Evolutionary conservation across 371 early-diverging fungal genomes (phyloP).

Genomic region (Mucor mucedo): DNA sequence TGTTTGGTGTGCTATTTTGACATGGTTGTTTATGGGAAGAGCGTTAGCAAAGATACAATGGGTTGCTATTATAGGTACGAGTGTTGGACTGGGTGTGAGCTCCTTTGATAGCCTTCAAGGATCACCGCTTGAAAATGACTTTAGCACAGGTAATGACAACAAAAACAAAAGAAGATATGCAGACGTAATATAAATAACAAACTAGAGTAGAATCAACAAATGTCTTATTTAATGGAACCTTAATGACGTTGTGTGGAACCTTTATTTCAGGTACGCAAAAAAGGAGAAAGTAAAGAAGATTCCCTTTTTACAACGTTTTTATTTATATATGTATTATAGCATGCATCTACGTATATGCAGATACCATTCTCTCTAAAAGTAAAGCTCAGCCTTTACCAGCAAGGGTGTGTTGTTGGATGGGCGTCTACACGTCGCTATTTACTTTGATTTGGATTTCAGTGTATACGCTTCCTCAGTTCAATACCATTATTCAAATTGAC

Average conservation of each 20-base stretch:
- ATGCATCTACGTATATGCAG: slow-evolving; percentile 56
- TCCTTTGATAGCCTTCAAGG: slow-evolving; percentile 43
- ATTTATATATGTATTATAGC: slow-evolving; percentile 28
- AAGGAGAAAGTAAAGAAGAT: background rate
- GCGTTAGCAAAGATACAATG: slow-evolving; percentile 63
- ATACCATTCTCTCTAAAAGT: slow-evolving; percentile 53
- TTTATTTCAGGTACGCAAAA: slow-evolving; percentile 52
- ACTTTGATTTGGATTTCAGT: slow-evolving; percentile 46
- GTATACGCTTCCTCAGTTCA: slow-evolving; percentile 53
- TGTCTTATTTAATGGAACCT: slow-evolving; percentile 43
- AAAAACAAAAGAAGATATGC: slow-evolving; percentile 7
- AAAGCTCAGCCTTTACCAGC: slow-evolving; percentile 48
- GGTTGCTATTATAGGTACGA: slow-evolving; percentile 70
- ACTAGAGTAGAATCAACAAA: background rate
- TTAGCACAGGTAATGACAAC: background rate
- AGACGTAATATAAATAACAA: background rate
- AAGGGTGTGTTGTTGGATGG: slow-evolving; percentile 56
- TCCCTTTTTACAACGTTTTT: background rate
- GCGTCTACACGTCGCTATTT: slow-evolving; percentile 52
- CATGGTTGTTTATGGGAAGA: slow-evolving; percentile 62
- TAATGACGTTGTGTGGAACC: slow-evolving; percentile 58
- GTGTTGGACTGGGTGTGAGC: slow-evolving; percentile 68
- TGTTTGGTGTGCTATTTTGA: slow-evolving; percentile 76
- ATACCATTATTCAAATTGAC: slow-evolving; percentile 38
- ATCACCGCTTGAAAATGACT: slow-evolving; percentile 5